phyloP scores from a whole-genome alignment of 768 basidiomycete genomes.

The Sporobolomyces phaffii region DNA sequence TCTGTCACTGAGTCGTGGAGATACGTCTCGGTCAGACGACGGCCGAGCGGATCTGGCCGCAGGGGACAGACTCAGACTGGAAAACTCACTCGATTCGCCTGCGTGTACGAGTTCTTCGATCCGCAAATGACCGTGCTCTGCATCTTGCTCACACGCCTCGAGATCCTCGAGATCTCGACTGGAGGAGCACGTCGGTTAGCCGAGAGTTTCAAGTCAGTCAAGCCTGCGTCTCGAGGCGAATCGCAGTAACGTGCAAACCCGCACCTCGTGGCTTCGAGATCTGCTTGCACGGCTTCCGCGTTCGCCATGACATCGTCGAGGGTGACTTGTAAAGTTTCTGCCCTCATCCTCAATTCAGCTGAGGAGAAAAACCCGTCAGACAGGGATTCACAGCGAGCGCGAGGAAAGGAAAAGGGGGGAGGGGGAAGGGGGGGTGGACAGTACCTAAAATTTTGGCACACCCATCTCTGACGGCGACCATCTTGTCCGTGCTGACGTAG shows the following conservation, averaged over 20 bases:
- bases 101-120: slow-evolving; percentile 35
- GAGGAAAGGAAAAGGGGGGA: background rate
- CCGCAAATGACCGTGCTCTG: slow-evolving; percentile 22
- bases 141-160: slow-evolving; percentile 40
- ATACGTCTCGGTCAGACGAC: too few species aligned
- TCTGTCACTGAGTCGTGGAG: slow-evolving; percentile 14
- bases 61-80: too few species aligned
- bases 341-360: slow-evolving; percentile 29
- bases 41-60: too few species aligned
- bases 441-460: slow-evolving; percentile 38
- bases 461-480: slow-evolving; percentile 38
- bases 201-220: too few species aligned
- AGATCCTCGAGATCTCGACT: slow-evolving; percentile 39
- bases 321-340: slow-evolving; percentile 18
- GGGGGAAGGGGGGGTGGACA: background rate
- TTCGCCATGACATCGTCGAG: slow-evolving; percentile 29
- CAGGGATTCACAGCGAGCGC: background rate
- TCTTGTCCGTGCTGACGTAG: slow-evolving; percentile 41
- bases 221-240: too few species aligned
- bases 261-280: slow-evolving; percentile 35
- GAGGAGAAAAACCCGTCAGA: background rate
- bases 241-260: too few species aligned
- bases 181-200: background rate
- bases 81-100: slow-evolving; percentile 7
- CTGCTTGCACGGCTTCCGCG: slow-evolving; percentile 29